These are phyloP conservation scores for Mesotaenium endlicherianum DNA, from an alignment of 139 green algal genomes.

Conservation along the genomic window DNA sequence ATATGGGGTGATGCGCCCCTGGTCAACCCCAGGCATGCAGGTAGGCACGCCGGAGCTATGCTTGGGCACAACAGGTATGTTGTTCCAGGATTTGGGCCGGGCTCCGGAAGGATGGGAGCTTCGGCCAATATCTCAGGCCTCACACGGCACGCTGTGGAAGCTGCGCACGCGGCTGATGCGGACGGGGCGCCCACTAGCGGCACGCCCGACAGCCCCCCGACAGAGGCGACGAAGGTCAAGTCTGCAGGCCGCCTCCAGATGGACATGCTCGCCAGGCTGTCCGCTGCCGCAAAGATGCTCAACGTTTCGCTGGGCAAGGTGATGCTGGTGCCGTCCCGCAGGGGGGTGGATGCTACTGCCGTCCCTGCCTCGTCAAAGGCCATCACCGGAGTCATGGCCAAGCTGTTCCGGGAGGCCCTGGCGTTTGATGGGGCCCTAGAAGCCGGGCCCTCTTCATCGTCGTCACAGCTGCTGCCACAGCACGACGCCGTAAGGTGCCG, in stretches of 20 bases:
- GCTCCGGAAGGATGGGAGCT: no score
- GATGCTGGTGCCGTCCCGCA: slow-evolving; percentile 68
- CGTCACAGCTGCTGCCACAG: no score
- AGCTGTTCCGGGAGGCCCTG: slow-evolving; percentile 5
- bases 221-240: slow-evolving; percentile 10
- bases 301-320: slow-evolving; percentile 63
- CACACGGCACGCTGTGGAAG: no score
- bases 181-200: background rate
- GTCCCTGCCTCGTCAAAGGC: slow-evolving; percentile 49
- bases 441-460: no score
- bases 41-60: no score
- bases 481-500: slow-evolving; percentile 27
- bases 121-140: no score
- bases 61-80: no score
- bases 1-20: no score
- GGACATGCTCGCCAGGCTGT: slow-evolving; percentile 20
- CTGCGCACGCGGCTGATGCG: background rate
- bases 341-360: slow-evolving; percentile 59
- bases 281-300: slow-evolving; percentile 10
- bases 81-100: no score
- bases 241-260: background rate
- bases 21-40: no score
- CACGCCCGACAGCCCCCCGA: background rate
- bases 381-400: background rate
- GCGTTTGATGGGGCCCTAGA: slow-evolving; percentile 15